A percentile compares a stretch with the other conserved stretches of the same genome.
Evolutionary conservation across 106 monocot genomes (phyloP).

Genomic region (Dioscorea zingiberensis): DNA sequence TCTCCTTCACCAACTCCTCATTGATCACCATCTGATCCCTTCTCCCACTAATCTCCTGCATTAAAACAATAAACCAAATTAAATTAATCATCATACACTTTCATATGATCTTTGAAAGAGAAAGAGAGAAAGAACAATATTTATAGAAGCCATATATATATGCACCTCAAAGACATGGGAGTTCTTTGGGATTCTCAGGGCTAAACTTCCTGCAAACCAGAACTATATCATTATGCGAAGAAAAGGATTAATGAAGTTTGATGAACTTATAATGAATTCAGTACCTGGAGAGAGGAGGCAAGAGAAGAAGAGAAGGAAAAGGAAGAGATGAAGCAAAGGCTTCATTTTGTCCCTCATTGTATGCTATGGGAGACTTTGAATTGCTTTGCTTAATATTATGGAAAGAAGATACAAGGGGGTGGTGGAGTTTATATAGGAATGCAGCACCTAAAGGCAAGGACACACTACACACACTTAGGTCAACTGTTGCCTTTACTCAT

Average conservation of each 20-base stretch:
- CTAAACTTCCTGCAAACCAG: slow-evolving; percentile 15
- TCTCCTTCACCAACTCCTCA: slow-evolving; percentile 3
- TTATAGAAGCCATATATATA: no score
- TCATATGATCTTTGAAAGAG: no score
- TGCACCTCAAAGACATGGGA: no score
- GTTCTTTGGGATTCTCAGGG: slow-evolving; percentile 9
- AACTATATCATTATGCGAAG: neutral
- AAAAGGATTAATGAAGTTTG: no score
- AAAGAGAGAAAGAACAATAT: no score
- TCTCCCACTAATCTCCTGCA: slow-evolving; percentile 7
- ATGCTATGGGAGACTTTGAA: neutral
- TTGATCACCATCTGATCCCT: neutral
- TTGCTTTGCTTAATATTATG: slow-evolving; percentile 4
- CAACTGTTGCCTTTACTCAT: slow-evolving; percentile 9
- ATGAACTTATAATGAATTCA: no score
- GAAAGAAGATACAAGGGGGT: neutral
- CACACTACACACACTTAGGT: neutral
- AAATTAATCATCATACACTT: no score
- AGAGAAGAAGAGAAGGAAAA: slow-evolving; percentile 13
- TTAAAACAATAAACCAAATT: neutral
- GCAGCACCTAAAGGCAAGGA: neutral
- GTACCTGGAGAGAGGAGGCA: slow-evolving; percentile 8
- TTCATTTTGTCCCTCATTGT: slow-evolving; percentile 9
- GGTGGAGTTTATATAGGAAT: slow-evolving; percentile 13
- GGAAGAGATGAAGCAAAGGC: slow-evolving; percentile 15